Conservation (phyloP, 2,329 filamentous ascomycete genomes). For the Epichloe coenophiala region DNA sequence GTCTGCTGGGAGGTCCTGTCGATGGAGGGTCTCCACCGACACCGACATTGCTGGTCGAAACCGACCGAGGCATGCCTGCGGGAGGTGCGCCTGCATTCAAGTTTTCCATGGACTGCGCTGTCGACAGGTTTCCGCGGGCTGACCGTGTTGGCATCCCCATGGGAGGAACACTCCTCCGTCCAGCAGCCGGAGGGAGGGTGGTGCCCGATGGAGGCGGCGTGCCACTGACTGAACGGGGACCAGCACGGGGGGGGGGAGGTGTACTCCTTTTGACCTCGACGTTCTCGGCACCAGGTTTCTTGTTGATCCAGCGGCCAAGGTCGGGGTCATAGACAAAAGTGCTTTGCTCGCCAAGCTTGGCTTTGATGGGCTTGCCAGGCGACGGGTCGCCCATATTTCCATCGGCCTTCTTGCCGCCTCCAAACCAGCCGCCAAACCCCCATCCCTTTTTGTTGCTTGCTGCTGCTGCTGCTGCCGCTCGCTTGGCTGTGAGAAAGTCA, state of each 20-base stretch:
- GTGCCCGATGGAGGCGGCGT: slow-evolving; percentile 34
- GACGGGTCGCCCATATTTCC: slow-evolving; percentile 22
- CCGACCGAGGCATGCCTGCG: slow-evolving; percentile 30
- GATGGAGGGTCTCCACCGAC: slow-evolving; percentile 23
- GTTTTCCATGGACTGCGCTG: slow-evolving; percentile 11
- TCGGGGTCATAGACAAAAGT: slow-evolving; percentile 91
- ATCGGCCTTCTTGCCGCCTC: slow-evolving; percentile 49
- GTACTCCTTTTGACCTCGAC: slow-evolving; percentile 47
- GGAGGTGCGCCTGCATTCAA: slow-evolving; percentile 23
- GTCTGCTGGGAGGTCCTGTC: slow-evolving; percentile 48
- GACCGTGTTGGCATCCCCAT: slow-evolving; percentile 14
- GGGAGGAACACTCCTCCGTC: slow-evolving; percentile 19
- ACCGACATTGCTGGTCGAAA: slow-evolving; percentile 29
- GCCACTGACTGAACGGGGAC: slow-evolving; percentile 37
- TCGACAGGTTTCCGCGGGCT: background rate
- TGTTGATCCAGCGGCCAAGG: slow-evolving; percentile 97
- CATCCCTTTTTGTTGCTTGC: slow-evolving; percentile 51
- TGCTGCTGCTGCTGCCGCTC: slow-evolving; percentile 30
- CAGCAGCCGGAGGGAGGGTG: slow-evolving; percentile 20
- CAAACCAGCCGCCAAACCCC: slow-evolving; percentile 78
- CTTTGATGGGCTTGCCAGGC: slow-evolving; percentile 61
- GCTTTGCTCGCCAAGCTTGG: slow-evolving; percentile 88
- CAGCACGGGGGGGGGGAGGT: slow-evolving; percentile 59
- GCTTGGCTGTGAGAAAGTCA: slow-evolving; percentile 39
- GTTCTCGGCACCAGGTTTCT: slow-evolving; percentile 63